Conservation (phyloP, 176 grass and related monocot genomes). For the Aegilops longissima region DNA sequence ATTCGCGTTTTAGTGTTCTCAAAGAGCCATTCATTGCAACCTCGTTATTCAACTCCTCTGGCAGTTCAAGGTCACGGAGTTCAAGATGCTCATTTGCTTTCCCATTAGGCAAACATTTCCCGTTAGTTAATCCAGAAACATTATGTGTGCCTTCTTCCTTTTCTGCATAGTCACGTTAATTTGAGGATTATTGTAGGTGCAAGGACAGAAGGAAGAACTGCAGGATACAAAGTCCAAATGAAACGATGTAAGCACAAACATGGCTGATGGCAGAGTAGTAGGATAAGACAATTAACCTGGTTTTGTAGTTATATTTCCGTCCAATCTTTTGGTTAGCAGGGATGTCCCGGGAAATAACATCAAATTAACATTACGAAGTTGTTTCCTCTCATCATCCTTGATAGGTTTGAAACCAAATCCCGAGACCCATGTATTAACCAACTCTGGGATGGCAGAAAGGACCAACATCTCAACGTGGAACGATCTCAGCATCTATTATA, state of each 20-base stretch:
- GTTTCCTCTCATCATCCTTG: constrained; percentile 64
- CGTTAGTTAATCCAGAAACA: constrained; percentile 33
- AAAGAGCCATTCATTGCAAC: constrained; percentile 38
- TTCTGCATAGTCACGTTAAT: constrained; percentile 21
- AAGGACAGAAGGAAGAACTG: constrained; percentile 5
- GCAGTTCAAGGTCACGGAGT: constrained; percentile 35
- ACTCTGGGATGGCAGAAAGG: constrained; percentile 84
- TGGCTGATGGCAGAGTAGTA: neutral
- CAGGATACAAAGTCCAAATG: neutral
- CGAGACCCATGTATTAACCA: constrained; percentile 90
- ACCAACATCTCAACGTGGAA: constrained; percentile 86
- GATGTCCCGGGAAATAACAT: constrained; percentile 92
- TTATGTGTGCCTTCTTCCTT: constrained; percentile 25
- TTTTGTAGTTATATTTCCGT: constrained; percentile 44
- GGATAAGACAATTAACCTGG: constrained; percentile 49
- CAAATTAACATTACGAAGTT: constrained; percentile 69
- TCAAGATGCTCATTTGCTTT: constrained; percentile 32
- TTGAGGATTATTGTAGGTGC: constrained; percentile 17
- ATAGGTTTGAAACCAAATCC: constrained; percentile 96
- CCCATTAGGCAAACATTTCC: constrained; percentile 23
- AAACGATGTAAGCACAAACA: constrained; percentile 15
- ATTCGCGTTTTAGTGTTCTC: constrained; percentile 41
- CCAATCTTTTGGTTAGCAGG: constrained; percentile 82
- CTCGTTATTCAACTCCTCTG: constrained; percentile 26
- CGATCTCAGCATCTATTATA: constrained; percentile 73